phyloP scores from a whole-genome alignment of 83 land plant genomes.

The Diphasiastrum complanatum region DNA sequence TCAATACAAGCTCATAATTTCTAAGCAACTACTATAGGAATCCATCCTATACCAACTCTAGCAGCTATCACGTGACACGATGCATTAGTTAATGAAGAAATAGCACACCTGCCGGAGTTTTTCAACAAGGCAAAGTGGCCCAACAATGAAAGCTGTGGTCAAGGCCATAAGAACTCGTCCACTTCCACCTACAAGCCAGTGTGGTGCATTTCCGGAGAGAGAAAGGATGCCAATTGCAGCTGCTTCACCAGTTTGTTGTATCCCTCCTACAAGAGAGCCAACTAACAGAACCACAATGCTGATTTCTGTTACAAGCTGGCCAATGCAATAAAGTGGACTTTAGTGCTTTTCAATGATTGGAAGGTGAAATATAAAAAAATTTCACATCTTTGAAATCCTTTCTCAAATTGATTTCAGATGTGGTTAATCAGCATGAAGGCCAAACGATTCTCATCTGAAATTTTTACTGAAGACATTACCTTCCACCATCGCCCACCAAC shows the following conservation, averaged over 20 bases:
- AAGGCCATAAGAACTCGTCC: constrained; percentile 33
- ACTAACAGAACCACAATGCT: constrained; percentile 18
- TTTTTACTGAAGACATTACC: constrained; percentile 1
- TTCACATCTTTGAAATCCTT: not conserved
- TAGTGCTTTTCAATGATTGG: not conserved
- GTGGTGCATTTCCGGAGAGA: constrained; percentile 22
- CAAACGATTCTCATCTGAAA: not conserved
- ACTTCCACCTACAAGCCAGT: constrained; percentile 20
- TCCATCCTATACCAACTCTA: no score
- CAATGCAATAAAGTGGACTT: not conserved
- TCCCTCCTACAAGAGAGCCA: constrained; percentile 24
- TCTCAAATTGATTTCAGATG: not conserved
- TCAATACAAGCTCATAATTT: not conserved
- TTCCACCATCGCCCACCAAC: constrained; percentile 25
- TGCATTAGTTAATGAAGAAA: not conserved
- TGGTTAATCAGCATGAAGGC: not conserved
- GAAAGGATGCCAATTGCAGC: constrained; percentile 24
- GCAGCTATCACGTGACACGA: no score
- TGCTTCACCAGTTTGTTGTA: constrained; percentile 34
- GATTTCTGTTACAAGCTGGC: constrained; percentile 21
- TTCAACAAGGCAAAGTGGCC: constrained; percentile 28
- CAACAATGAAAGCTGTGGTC: constrained; percentile 6
- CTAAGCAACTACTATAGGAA: not conserved
- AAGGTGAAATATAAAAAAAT: not conserved
- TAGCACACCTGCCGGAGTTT: constrained; percentile 26